phyloP scores from a whole-genome alignment of 1,139 yeast species.

The Williopsis jadinii region DNA sequence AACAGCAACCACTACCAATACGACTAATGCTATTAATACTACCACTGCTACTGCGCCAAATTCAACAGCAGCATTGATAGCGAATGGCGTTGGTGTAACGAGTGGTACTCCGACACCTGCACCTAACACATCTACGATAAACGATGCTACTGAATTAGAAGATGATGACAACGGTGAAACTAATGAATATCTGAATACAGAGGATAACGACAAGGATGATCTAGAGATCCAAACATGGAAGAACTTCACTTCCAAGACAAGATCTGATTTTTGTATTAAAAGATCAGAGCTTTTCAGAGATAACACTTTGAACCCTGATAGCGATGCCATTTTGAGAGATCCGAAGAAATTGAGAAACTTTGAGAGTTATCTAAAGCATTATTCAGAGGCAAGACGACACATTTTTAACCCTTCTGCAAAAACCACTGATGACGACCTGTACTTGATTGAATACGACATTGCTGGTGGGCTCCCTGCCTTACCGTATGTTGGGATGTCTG shows the following conservation, averaged over 20 bases:
- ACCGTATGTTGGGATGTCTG: constrained; percentile 45
- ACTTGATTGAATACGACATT: constrained; percentile 77
- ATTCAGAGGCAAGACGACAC: constrained; percentile 21
- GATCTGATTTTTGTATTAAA: constrained; percentile 68
- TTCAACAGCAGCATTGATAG: background rate
- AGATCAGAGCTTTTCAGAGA: constrained; percentile 63
- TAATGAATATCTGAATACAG: constrained; percentile 30
- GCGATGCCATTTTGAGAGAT: constrained; percentile 60
- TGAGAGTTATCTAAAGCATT: constrained; percentile 21
- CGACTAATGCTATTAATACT: too few relatives aligned
- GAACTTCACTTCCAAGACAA: constrained; percentile 65
- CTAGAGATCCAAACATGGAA: constrained; percentile 79
- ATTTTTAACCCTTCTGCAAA: constrained; percentile 13
- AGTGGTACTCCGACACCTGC: constrained; percentile 3
- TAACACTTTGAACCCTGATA: constrained; percentile 51
- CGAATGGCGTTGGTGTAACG: constrained; percentile 1
- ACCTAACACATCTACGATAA: constrained; percentile 3
- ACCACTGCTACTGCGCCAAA: background rate
- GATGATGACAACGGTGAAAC: constrained; percentile 26
- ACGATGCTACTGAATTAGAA: constrained; percentile 22
- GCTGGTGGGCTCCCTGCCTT: constrained; percentile 74
- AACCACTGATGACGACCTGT: constrained; percentile 29
- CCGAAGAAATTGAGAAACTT: constrained; percentile 48
- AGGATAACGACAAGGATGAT: constrained; percentile 52
- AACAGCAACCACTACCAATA: background rate